These are phyloP conservation scores for Cladosporium sp. DNA, from an alignment of 2,329 filamentous ascomycete genomes.

Conservation along the genomic window DNA sequence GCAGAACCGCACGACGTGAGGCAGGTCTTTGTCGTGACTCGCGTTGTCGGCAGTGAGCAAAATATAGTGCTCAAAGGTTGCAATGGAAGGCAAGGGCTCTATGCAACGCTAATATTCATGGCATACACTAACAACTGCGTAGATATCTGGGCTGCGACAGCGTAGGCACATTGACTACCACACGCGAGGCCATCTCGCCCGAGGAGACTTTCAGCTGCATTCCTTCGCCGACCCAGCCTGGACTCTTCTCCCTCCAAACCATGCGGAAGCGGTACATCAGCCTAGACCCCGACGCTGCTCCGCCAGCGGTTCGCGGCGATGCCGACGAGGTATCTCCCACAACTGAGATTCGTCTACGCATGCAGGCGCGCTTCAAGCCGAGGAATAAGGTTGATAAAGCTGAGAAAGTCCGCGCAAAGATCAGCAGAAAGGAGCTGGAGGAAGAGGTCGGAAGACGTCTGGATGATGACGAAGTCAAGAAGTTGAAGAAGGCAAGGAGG, in stretches of 20 bases:
- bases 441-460: slow-evolving; percentile 25
- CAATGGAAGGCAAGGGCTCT: slow-evolving; percentile 57
- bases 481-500: slow-evolving; percentile 71
- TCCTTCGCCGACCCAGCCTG: slow-evolving; percentile 11
- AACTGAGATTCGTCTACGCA: slow-evolving; percentile 73
- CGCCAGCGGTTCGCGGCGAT: slow-evolving; percentile 69
- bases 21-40: slow-evolving; percentile 89
- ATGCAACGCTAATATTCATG: too few species aligned
- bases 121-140: not conserved
- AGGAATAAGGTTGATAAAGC: slow-evolving; percentile 71
- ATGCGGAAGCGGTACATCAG: slow-evolving; percentile 64
- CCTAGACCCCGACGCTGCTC: slow-evolving; percentile 41
- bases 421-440: slow-evolving; percentile 65
- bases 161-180: slow-evolving; percentile 70
- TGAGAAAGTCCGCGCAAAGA: slow-evolving; percentile 76
- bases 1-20: slow-evolving; percentile 93
- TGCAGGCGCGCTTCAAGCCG: slow-evolving; percentile 94
- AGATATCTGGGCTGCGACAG: slow-evolving; percentile 85
- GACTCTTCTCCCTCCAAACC: slow-evolving; percentile 24
- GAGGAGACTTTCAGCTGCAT: slow-evolving; percentile 69
- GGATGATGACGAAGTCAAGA: slow-evolving; percentile 74
- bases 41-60: slow-evolving; percentile 71
- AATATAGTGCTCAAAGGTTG: slow-evolving; percentile 78
- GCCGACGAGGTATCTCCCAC: slow-evolving; percentile 51
- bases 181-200: slow-evolving; percentile 71